Percentiles rank a stretch among this genome's conserved stretches.
Evolutionary conservation across 495 filamentous ascomycete genomes (phyloP).

Genomic region (Lasiosphaeria ovina): DNA sequence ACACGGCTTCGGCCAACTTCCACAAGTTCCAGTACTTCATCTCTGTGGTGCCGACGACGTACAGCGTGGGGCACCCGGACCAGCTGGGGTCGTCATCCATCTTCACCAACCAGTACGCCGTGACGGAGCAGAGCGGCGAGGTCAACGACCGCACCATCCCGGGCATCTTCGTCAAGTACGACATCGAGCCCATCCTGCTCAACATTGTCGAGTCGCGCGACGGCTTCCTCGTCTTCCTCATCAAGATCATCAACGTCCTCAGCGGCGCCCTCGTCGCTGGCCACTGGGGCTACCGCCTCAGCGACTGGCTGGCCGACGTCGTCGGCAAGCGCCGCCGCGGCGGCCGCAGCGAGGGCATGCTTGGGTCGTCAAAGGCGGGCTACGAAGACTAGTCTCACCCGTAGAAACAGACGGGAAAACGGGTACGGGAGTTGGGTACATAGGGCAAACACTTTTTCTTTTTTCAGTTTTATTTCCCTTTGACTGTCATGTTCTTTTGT

Average conservation of each 20-base stretch:
- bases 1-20: conserved; percentile 71
- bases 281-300: conserved; percentile 58
- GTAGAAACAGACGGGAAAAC: too few relatives aligned
- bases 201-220: conserved; percentile 79
- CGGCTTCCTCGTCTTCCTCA: conserved; percentile 66
- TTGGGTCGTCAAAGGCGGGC: conserved; percentile 33
- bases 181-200: conserved; percentile 93
- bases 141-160: conserved; percentile 72
- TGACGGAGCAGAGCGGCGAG: conserved; percentile 73
- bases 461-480: too few relatives aligned
- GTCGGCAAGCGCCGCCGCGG: conserved; percentile 46
- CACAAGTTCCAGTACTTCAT: conserved; percentile 98
- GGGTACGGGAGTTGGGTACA: too few relatives aligned
- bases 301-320: conserved; percentile 51
- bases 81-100: conserved; percentile 49
- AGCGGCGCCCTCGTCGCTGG: conserved; percentile 60
- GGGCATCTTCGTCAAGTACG: conserved; percentile 98
- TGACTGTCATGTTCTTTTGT: too few relatives aligned
- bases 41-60: conserved; percentile 93
- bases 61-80: conserved; percentile 57
- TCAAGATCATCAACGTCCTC: conserved; percentile 67
- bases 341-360: conserved; percentile 56
- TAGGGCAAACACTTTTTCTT: too few relatives aligned
- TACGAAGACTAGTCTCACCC: neutral
- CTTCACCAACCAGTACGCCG: conserved; percentile 97